phyloP scores from a whole-genome alignment of 495 filamentous ascomycete genomes.

The Clavariopsis aquatica region DNA sequence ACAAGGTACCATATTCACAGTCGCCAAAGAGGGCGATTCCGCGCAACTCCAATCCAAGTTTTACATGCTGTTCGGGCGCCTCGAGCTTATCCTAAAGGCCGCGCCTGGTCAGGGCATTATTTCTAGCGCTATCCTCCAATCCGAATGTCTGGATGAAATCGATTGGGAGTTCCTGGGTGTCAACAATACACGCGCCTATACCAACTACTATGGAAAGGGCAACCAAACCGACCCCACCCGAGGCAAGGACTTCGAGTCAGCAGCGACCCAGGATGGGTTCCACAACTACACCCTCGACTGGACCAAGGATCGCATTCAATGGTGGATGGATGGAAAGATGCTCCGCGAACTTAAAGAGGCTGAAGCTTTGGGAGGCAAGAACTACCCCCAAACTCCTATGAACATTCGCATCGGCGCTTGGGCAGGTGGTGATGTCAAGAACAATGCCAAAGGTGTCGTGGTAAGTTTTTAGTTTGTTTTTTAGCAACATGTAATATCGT shows the following conservation, averaged over 20 bases:
- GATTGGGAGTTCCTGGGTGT: constrained; percentile 39
- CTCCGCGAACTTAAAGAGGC: constrained; percentile 35
- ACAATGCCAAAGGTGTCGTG: constrained; percentile 30
- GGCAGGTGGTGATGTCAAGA: constrained; percentile 31
- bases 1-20: constrained; percentile 24
- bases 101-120: constrained; percentile 35
- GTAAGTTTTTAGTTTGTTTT: constrained; percentile 11
- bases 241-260: constrained; percentile 19
- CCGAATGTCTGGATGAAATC: constrained; percentile 37
- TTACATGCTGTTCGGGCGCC: constrained; percentile 35
- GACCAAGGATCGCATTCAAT: constrained; percentile 36
- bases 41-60: constrained; percentile 31
- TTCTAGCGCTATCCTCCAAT: constrained; percentile 33
- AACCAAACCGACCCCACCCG: constrained; percentile 22
- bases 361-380: constrained; percentile 34
- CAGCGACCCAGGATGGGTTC: constrained; percentile 21
- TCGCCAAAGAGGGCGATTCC: constrained; percentile 17
- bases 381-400: constrained; percentile 40
- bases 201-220: constrained; percentile 40
- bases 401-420: constrained; percentile 38
- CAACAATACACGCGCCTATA: constrained; percentile 15
- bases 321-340: constrained; percentile 35
- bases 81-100: constrained; percentile 28
- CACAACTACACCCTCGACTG: constrained; percentile 42
- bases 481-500: neutral